Base-by-base conservation (phyloP, 2,329 filamentous ascomycete species). In the Nothophoma quercina region DNA sequence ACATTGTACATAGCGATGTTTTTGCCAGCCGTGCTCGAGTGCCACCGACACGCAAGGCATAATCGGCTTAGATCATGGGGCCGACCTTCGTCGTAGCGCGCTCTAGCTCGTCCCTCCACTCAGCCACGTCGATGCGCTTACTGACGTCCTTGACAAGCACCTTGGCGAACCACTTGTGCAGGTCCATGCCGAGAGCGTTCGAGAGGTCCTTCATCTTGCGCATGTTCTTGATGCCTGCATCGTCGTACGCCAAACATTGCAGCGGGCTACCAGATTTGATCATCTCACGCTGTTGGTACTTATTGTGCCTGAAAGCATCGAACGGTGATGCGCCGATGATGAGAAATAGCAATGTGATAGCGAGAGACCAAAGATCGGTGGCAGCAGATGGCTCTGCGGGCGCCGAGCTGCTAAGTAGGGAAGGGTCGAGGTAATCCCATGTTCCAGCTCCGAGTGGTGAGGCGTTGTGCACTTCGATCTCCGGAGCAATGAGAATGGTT, bases 391-490 rank as follows among this genome's bases (percentile, higher is more conserved):
- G 74, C 48, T 52, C 70, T 54, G 47, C 66, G 15, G 62, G 50
- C 6, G 43, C 32, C 0, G 41, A 42, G 5, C 61, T 56, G 30
- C 55, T 56, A 29, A 74, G 62, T 1, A 74, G 65, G 3, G 59
- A 56, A 6, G 73, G 73, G 62, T 76, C 74, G 44, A 80, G 76
- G 66, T 71, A 81, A 48, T 78, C 77, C 76, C 77, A 80, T 0
- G 78, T 81, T 0, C 77, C 78, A 32, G 70, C 76, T 34, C 76
- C 78, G 7, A 75, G 65, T 28, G 68, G 68, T 0, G 67, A 55
- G n/a, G 58, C 40, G 41, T 59, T 29, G 18, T 48, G 44, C 58
- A 57, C 12, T 49, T 51, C 44, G 2, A 57, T 28, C 8, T 56
- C 32, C 3, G 58, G 41, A 10, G 41, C 36, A 25, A 56, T 28